These are phyloP conservation scores for Trichoderma arundinaceum DNA, from an alignment of 2,329 filamentous ascomycete genomes.

Conservation along the genomic window DNA sequence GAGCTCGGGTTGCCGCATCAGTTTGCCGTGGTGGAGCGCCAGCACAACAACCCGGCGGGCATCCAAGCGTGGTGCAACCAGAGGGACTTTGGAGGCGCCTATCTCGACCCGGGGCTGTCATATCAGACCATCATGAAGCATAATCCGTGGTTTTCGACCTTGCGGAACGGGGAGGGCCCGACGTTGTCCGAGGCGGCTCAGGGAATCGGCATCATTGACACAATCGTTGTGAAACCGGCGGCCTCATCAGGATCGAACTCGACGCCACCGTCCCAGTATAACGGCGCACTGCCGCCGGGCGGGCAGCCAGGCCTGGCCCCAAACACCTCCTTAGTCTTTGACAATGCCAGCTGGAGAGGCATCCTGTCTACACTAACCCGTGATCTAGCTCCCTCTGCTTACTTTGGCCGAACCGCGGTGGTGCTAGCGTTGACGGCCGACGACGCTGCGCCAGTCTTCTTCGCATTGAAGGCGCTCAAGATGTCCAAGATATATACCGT, in stretches of 20 bases:
- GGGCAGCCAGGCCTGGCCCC: conserved; percentile 50
- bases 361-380: conserved; percentile 81
- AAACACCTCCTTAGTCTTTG: conserved; percentile 68
- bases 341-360: conserved; percentile 86
- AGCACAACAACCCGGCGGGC: conserved; percentile 65
- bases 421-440: conserved; percentile 74
- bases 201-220: conserved; percentile 81
- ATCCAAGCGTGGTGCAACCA: conserved; percentile 76
- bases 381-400: conserved; percentile 82
- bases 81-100: conserved; percentile 80
- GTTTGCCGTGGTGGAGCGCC: conserved; percentile 75
- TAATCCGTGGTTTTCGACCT: conserved; percentile 56
- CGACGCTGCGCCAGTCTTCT: conserved; percentile 79
- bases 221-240: conserved; percentile 68
- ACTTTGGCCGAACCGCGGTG: conserved; percentile 75
- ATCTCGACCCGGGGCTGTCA: conserved; percentile 74
- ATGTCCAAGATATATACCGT: conserved; percentile 84
- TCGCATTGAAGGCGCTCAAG: conserved; percentile 75
- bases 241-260: conserved; percentile 52
- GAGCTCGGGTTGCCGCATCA: conserved; percentile 85
- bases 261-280: conserved; percentile 50
- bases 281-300: conserved; percentile 36
- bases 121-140: conserved; percentile 64
- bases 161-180: conserved; percentile 59
- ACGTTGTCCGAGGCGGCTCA: conserved; percentile 75